phyloP scores from a whole-genome alignment of 495 filamentous ascomycete genomes.

The Penicillium ucsense region DNA sequence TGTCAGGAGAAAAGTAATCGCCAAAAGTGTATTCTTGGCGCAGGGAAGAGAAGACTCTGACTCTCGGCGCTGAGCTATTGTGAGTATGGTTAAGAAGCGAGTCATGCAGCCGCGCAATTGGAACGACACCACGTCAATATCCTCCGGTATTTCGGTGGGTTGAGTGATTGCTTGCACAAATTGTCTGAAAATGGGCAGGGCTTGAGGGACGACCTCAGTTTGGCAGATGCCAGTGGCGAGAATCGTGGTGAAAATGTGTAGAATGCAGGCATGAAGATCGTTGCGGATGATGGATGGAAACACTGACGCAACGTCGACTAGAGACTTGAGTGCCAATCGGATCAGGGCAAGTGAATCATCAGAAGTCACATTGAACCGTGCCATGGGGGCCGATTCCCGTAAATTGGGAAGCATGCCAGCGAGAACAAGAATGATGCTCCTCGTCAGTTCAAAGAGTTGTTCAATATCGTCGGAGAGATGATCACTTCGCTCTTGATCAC shows the following conservation, averaged over 20 bases:
- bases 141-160: conserved; percentile 22
- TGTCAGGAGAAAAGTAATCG: conserved; percentile 80
- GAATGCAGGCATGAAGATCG: conserved; percentile 90
- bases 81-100: conserved; percentile 70
- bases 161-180: conserved; percentile 70
- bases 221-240: conserved; percentile 82
- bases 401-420: conserved; percentile 81
- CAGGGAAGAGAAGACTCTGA: conserved; percentile 70
- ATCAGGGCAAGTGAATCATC: conserved; percentile 82
- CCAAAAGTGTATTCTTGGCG: conserved; percentile 86
- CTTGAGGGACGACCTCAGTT: conserved; percentile 76
- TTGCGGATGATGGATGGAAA: conserved; percentile 95
- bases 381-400: conserved; percentile 60
- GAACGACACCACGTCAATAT: conserved; percentile 28
- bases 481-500: conserved; percentile 52
- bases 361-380: conserved; percentile 46
- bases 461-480: conserved; percentile 94
- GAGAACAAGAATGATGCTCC: conserved; percentile 89
- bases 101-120: conserved; percentile 66
- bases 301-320: conserved; percentile 88
- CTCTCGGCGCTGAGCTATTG: conserved; percentile 75
- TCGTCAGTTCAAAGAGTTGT: conserved; percentile 91
- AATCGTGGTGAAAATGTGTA: conserved; percentile 93
- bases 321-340: conserved; percentile 65
- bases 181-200: conserved; percentile 82